Base-by-base conservation (phyloP, 805 yeast genomes). In the Ogataea sp. region DNA sequence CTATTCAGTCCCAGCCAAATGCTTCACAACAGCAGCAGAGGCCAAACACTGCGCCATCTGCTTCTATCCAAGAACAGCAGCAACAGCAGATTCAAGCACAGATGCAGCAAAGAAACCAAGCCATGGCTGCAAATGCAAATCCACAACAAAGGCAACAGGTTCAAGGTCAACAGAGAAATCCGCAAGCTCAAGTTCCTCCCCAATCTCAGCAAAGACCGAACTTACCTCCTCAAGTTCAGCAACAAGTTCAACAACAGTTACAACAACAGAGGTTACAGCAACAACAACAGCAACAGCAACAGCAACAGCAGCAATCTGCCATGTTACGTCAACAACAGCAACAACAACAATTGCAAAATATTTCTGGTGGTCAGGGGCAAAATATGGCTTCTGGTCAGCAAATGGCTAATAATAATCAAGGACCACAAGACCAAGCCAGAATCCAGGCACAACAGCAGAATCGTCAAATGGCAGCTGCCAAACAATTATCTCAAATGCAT, bases 161-260 rank as follows among this genome's bases (percentile, higher is more conserved):
- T 26, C 40, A 38, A 34, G 25, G 23, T 24, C 42, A 34, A 36
- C 24, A 20, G 36, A 13, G 52, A 36, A 57, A 51, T 37, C 39
- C 46, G 20, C 56, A 52, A 33, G 45, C 43, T 16, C 28, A 49
- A n/a, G 53, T 46, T 33, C 58, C 11, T 23, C 26, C 26, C 10
- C 51, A 53, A 20, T 4, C 20, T 15, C 24, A 39, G 44, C 55
- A 29, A 44, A 47, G 38, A 20, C 30, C 28, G 25, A 26, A 30
- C 4, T 18, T 13, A 28, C 35, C 29, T 14, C 32, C 24, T 10
- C 37, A 21, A 31, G 20, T 10, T 21, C 32, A 33, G 24, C 43
- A 34, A 29, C 38, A 11, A 14, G 32, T 25, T 36, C 45, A 43
- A 29, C 35, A 32, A 20, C 3, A 20, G n/a, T n/a, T n/a, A n/a